phyloP scores from a whole-genome alignment of 208 protist genomes.

The Entamoeba moshkovskii region DNA sequence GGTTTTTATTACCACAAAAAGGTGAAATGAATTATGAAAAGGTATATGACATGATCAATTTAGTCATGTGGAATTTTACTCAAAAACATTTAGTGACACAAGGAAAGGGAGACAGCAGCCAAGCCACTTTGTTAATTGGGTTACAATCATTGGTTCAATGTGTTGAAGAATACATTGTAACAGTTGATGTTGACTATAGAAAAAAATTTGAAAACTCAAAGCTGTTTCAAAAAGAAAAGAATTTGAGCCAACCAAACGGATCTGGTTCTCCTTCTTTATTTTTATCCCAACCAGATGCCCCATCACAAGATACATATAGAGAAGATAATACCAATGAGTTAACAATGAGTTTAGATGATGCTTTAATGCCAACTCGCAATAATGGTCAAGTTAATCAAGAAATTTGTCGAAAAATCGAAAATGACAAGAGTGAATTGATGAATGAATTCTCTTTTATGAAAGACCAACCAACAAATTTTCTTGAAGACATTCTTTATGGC shows the following conservation, averaged over 20 bases:
- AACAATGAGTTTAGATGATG: neutral
- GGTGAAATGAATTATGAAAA: neutral
- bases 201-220: neutral
- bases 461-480: neutral
- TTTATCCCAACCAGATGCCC: neutral
- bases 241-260: neutral
- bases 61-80: neutral
- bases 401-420: neutral
- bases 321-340: too few relatives aligned
- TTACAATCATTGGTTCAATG: neutral
- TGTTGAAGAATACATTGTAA: neutral
- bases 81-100: neutral
- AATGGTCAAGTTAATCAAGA: neutral
- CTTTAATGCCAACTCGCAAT: neutral
- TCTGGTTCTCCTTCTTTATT: neutral
- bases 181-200: neutral
- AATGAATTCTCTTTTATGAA: neutral
- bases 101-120: neutral
- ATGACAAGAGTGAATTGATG: neutral
- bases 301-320: neutral
- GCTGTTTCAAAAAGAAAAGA: neutral
- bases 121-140: neutral
- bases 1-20: neutral
- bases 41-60: neutral
- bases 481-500: neutral